Evolutionary conservation across 2,329 filamentous ascomycete genomes (phyloP).

Genomic region (Tolypocladium amazonense): DNA sequence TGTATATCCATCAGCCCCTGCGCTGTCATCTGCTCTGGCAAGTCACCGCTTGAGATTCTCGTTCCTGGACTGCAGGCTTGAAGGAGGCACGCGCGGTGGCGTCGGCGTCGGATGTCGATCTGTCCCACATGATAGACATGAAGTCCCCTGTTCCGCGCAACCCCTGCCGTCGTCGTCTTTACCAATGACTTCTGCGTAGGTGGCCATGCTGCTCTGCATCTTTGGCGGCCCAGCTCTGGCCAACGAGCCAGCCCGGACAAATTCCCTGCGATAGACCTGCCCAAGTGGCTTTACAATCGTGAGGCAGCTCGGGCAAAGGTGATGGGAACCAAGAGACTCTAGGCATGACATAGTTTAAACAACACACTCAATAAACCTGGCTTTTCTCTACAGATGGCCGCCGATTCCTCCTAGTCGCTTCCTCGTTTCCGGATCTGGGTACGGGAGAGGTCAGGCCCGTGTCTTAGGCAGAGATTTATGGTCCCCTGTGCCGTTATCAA

Average conservation of each 20-base stretch:
- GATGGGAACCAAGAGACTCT: neutral
- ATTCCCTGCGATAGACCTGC: neutral
- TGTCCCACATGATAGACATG: neutral
- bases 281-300: neutral
- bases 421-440: neutral
- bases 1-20: neutral
- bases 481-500: neutral
- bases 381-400: neutral
- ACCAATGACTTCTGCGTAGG: neutral
- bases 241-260: neutral
- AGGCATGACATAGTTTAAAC: neutral
- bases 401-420: neutral
- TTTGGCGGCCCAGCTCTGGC: neutral
- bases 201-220: neutral
- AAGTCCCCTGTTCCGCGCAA: neutral
- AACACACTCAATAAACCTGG: slow-evolving; percentile 3
- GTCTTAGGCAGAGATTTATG: neutral
- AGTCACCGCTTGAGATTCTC: too few relatives aligned
- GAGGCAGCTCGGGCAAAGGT: neutral
- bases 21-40: too few relatives aligned
- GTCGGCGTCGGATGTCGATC: neutral
- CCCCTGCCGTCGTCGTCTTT: neutral
- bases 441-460: neutral
- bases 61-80: neutral
- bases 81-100: neutral